These are phyloP conservation scores for Acidiella bohemica DNA, from an alignment of 495 filamentous ascomycete species.

Conservation along the genomic window DNA sequence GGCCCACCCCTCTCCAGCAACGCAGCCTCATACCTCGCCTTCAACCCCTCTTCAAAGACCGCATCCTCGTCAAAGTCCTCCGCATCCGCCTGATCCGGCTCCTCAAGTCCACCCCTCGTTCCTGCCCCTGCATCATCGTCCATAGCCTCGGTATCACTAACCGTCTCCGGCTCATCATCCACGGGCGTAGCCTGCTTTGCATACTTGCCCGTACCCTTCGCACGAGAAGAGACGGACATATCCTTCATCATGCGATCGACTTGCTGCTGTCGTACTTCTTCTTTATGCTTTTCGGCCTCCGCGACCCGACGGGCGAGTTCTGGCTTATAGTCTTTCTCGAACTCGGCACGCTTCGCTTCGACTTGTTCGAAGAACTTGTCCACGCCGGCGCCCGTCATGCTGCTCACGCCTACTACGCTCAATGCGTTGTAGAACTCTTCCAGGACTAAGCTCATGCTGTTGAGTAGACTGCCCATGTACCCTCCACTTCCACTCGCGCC, in stretches of 20 bases:
- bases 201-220: conserved; percentile 24
- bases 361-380: conserved; percentile 89
- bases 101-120: conserved; percentile 22
- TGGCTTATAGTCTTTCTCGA: conserved; percentile 79
- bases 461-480: conserved; percentile 92
- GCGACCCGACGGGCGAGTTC: conserved; percentile 70
- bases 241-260: conserved; percentile 87
- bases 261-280: conserved; percentile 58
- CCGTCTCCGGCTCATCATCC: conserved; percentile 36
- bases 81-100: conserved; percentile 34
- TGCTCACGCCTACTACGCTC: conserved; percentile 80
- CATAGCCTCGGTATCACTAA: conserved; percentile 48
- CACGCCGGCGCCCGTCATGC: conserved; percentile 83
- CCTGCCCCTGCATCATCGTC: conserved; percentile 37
- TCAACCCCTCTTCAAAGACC: conserved; percentile 34
- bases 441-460: conserved; percentile 94
- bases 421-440: conserved; percentile 96
- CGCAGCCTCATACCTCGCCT: conserved; percentile 39
- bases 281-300: conserved; percentile 60
- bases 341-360: conserved; percentile 72
- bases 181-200: conserved; percentile 5
- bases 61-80: conserved; percentile 9
- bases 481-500: conserved; percentile 66
- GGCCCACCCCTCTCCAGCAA: conserved; percentile 3
- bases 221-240: conserved; percentile 57